A percentile compares a stretch with the other conserved stretches of the same genome.
Conservation (phyloP, 495 filamentous ascomycete species). For the Neurospora sp. region DNA sequence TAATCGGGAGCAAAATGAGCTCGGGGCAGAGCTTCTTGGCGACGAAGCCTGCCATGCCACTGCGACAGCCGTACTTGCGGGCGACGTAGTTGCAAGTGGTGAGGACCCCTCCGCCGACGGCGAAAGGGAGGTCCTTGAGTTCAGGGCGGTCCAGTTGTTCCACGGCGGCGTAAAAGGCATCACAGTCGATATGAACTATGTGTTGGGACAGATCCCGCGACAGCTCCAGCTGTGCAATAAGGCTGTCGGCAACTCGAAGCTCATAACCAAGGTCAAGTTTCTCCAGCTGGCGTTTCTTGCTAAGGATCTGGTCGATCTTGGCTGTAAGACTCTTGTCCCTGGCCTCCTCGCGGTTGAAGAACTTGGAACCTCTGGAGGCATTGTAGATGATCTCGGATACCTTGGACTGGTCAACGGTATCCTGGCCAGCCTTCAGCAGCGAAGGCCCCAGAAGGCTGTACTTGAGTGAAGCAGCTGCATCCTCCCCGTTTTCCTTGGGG, state of each 20-base stretch:
- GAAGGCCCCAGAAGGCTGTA: slow-evolving; percentile 81
- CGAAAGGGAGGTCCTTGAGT: slow-evolving; percentile 81
- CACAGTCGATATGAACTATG: slow-evolving; percentile 90
- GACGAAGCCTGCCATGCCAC: slow-evolving; percentile 93
- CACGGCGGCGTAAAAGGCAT: slow-evolving; percentile 82
- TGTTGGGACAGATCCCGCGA: slow-evolving; percentile 72
- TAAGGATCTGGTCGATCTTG: slow-evolving; percentile 75
- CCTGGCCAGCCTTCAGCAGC: slow-evolving; percentile 88
- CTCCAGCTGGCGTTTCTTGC: slow-evolving; percentile 68
- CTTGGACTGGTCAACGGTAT: slow-evolving; percentile 85
- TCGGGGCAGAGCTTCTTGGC: slow-evolving; percentile 89
- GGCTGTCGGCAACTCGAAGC: slow-evolving; percentile 66
- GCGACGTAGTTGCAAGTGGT: slow-evolving; percentile 95
- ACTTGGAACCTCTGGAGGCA: slow-evolving; percentile 93
- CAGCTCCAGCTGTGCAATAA: slow-evolving; percentile 67
- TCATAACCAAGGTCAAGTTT: slow-evolving; percentile 63
- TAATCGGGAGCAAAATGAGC: slow-evolving; percentile 70
- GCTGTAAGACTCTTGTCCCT: slow-evolving; percentile 73
- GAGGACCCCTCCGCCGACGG: slow-evolving; percentile 77
- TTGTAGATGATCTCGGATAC: slow-evolving; percentile 97
- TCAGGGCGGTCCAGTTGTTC: slow-evolving; percentile 89
- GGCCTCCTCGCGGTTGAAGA: slow-evolving; percentile 83
- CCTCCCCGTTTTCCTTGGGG: neutral
- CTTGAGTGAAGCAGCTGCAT: slow-evolving; percentile 33
- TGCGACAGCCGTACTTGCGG: slow-evolving; percentile 78